Percentiles rank a stretch among this genome's conserved stretches.
Evolutionary conservation across 768 basidiomycete species (phyloP).

Genomic region (Aureoboletus auriporus): DNA sequence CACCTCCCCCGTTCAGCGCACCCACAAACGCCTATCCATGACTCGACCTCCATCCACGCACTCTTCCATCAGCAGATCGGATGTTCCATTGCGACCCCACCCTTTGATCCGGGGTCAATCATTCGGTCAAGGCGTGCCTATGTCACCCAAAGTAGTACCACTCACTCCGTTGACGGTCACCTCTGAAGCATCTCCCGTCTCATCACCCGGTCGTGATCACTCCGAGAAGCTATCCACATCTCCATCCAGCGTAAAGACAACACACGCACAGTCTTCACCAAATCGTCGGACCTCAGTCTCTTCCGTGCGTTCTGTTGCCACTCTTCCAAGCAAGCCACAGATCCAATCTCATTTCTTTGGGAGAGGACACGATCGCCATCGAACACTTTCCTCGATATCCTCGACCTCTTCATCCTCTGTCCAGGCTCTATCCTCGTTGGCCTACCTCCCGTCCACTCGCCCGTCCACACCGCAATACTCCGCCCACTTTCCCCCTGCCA

Average conservation of each 20-base stretch:
- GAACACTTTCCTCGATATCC: conserved; percentile 57
- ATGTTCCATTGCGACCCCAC: conserved; percentile 55
- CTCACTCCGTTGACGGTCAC: conserved; percentile 61
- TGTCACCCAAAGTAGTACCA: conserved; percentile 41
- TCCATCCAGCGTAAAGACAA: conserved; percentile 37
- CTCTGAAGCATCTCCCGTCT: conserved; percentile 43
- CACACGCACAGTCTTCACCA: conserved; percentile 28
- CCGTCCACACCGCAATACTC: conserved; percentile 42
- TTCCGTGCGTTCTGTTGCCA: conserved; percentile 56
- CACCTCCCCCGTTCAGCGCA: conserved; percentile 36
- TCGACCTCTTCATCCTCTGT: conserved; percentile 43
- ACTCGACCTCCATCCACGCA: conserved; percentile 64
- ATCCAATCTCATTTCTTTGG: conserved; percentile 32
- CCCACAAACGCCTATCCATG: conserved; percentile 38
- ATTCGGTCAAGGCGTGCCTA: conserved; percentile 40
- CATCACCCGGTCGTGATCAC: conserved; percentile 33
- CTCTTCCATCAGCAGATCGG: conserved; percentile 42
- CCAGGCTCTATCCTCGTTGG: conserved; percentile 54
- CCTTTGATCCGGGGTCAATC: conserved; percentile 76
- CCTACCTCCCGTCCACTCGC: conserved; percentile 44
- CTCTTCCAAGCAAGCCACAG: conserved; percentile 44
- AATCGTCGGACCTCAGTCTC: conserved; percentile 53
- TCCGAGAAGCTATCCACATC: conserved; percentile 27
- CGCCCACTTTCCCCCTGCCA: conserved; percentile 62
- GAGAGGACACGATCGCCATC: conserved; percentile 40